These are phyloP conservation scores for Lanzia echinophila DNA, from an alignment of 2,329 filamentous ascomycete genomes.

Conservation along the genomic window DNA sequence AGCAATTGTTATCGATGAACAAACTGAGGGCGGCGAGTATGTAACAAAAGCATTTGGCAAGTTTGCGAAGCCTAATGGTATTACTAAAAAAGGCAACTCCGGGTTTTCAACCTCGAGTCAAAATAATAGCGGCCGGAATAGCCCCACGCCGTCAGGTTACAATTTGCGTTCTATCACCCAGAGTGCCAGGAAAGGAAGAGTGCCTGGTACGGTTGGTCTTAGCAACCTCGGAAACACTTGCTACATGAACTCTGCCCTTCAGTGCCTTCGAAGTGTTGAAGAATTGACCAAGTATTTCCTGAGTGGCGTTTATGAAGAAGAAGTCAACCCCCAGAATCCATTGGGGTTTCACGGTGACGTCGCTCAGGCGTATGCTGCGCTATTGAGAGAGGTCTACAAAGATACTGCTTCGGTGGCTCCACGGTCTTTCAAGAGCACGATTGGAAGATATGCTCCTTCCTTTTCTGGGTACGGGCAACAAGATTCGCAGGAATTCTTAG, in stretches of 20 bases:
- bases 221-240: slow-evolving; percentile 94
- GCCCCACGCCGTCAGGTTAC: slow-evolving; percentile 53
- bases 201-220: slow-evolving; percentile 72
- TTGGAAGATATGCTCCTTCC: slow-evolving; percentile 73
- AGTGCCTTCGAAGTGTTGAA: slow-evolving; percentile 89
- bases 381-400: slow-evolving; percentile 74
- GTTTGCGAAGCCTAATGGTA: slow-evolving; percentile 16
- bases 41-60: slow-evolving; percentile 38
- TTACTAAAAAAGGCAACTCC: slow-evolving; percentile 14
- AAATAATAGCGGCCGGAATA: slow-evolving; percentile 60
- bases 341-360: slow-evolving; percentile 81
- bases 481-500: slow-evolving; percentile 94
- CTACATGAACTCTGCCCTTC: slow-evolving; percentile 97
- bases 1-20: slow-evolving; percentile 78
- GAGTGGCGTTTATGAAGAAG: slow-evolving; percentile 62
- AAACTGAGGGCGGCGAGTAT: slow-evolving; percentile 55
- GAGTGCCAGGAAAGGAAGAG: slow-evolving; percentile 59
- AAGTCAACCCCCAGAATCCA: slow-evolving; percentile 80
- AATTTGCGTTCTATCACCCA: slow-evolving; percentile 56
- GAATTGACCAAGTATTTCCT: slow-evolving; percentile 92
- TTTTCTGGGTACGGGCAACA: slow-evolving; percentile 96
- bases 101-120: slow-evolving; percentile 30
- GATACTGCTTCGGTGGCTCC: slow-evolving; percentile 69
- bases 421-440: slow-evolving; percentile 71
- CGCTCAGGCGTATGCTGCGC: slow-evolving; percentile 71